These are phyloP conservation scores for Micractinium sp. DNA, from an alignment of 139 green algal genomes.

Conservation along the genomic window DNA sequence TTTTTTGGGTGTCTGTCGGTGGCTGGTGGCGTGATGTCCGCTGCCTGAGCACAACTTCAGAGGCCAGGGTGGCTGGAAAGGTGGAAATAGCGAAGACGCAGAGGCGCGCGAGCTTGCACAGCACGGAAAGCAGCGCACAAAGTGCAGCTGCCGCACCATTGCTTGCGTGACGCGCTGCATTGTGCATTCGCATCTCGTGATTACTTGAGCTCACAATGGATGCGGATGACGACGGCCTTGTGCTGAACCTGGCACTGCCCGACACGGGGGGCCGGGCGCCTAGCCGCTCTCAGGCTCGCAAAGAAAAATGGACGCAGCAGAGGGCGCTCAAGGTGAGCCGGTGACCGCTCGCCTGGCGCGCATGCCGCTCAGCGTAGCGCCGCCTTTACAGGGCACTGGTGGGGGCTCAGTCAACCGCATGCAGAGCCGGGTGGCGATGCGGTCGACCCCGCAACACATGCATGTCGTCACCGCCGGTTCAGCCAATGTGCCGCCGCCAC, in stretches of 20 bases:
- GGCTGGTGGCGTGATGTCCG: background rate
- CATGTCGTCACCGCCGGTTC: background rate
- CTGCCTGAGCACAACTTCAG: background rate
- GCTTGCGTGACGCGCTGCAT: too few species aligned
- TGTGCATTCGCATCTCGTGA: too few species aligned
- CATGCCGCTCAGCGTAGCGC: background rate
- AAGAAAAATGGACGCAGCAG: background rate
- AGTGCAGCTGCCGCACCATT: too few species aligned
- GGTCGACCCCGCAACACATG: background rate
- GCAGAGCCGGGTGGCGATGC: background rate
- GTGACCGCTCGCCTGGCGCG: background rate
- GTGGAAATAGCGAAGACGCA: too few species aligned
- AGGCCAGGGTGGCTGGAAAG: too few species aligned
- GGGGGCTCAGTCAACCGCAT: too few species aligned
- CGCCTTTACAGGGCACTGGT: too few species aligned
- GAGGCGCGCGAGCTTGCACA: too few species aligned
- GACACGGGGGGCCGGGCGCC: background rate
- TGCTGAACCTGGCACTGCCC: slow-evolving; percentile 18
- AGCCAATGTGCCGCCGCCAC: background rate
- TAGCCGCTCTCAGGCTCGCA: slow-evolving; percentile 9
- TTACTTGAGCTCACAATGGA: background rate
- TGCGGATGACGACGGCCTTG: slow-evolving; percentile 22
- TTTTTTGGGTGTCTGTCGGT: background rate
- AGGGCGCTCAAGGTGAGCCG: slow-evolving; percentile 10
- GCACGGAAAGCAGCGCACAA: too few species aligned